Base-by-base conservation (phyloP, 2,329 filamentous ascomycete genomes). In the Anisogramma anomala region DNA sequence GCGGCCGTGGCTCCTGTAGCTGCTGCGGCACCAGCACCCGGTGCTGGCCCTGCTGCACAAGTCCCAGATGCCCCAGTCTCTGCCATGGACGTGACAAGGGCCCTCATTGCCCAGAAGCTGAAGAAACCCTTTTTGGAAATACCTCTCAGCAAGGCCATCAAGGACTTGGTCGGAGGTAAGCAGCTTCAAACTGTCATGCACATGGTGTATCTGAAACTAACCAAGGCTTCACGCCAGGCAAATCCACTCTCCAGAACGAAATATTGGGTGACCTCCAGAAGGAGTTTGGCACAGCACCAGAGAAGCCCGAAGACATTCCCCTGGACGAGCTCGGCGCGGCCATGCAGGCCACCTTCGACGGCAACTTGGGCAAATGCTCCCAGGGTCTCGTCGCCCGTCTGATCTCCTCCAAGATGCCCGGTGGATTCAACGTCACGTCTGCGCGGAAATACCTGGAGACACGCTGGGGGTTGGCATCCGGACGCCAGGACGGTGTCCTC, bases 321-420 rank as follows among this genome's bases (percentile, higher is more conserved):
- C 72, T 98, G 33, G 91, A 98, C 61, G 91, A 98, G 66, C 74
- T 98, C 46, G 84, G 88, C 69, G 86, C 84, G 41, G 72, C 91
- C 7, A 94, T 98, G 83, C 91, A 98, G 66, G 81, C 85, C 34
- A 96, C 89, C n/a, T 98, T 98, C 68, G 91, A 95, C 65, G 91
- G 91, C 53, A 89, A 94, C 66, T 78, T 98, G 47, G 91, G 91
- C 62, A 98, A 98, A 67, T 88, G 95, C 54, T 94, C 91, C 0
- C 82, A 84, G 40, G 93, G 88, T 3, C 75, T 98, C 43, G 82
- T 98, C 60, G 91, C 91, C 36, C 82, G 91, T 52, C 71, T 98
- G 59, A 91, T 98, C 32, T 96, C 91, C 2, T 95, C 91, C 22
- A 98, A 98, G 68, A 98, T 98, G 91, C 91, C 91, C 35, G 91